Base-by-base conservation (phyloP, 805 yeast genomes). In the Kodamaea leandrae region DNA sequence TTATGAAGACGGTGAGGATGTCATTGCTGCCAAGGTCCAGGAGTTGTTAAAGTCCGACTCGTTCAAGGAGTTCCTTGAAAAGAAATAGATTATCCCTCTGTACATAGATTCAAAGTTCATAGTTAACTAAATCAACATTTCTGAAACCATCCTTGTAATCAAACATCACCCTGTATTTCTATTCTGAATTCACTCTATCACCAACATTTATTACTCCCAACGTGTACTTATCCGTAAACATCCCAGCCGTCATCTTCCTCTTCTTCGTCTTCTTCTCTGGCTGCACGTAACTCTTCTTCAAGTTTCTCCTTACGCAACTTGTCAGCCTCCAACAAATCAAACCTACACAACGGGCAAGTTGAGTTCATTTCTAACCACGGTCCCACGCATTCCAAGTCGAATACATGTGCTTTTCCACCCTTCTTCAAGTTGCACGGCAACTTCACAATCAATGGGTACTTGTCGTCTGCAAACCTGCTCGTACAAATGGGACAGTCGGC, bases 401-500 rank as follows among this genome's bases (percentile, higher is more conserved):
- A 90, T 30, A 73, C 73, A 60, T 90, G 98, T 26, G 68, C 73
- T 34, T 55, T 63, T 12, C 56, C 41, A 3, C 35, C 44, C 12
- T 44, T 46, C 36, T 60, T 61, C 6, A 64, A 57, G 28, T 72
- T 69, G 61, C 98, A 90, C 4, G 83, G 82, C 18, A 90, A 68
- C 50, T 74, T 68, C 13, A 88, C 96, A 9, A 90, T 80, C 36
- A 90, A 65, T 2, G 96, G 96, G 53, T 83, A 82, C 34, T 78
- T 68, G 55, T 88, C 95, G 24, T 80, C 83, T 3, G 74, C 65
- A 53, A 79, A 90, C 43, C 74, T 77, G 48, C 76, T 77, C 15
- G 93, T 84, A 53, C 98, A 90, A 28, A 90, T 90, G 1, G 96
- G 83, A 59, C 97, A 90, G 13, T 80, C 74, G 39, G 85, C 87